Evolutionary conservation across 306 rosid genomes (phyloP), one percentile per base, ranked within the genome.

Genomic region (Cucumis hystrix): DNA sequence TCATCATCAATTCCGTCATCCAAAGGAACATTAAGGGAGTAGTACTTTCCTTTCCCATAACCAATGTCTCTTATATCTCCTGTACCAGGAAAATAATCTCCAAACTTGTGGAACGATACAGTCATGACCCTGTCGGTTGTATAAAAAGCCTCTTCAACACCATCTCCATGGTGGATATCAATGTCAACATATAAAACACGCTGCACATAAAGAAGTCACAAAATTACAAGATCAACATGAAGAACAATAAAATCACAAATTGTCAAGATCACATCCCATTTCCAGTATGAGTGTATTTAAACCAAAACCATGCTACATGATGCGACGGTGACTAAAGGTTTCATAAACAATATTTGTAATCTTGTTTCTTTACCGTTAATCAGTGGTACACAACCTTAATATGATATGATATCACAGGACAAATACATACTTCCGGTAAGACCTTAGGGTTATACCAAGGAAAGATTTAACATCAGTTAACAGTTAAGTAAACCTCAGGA

Each of bases 1-100:
- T 92, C 97, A 59, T 92, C 97, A 83, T 92, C 97, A 85, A 92
- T 92, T 49, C 97, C 97, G 45, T 92, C 97, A 71, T 92, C 97
- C 74, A 92, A 79, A 1, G 97, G 97, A 85, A 92, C 97, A 87
- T 92, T 92, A 51, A 92, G 97, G 67, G 96, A 88, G 86, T 92
- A 92, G 75, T 89, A 88, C 81, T 92, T 92, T 71, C 97, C 97
- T 77, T 92, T 92, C 54, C 84, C 90, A 79, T 88, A 84, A 71
- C 97, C 97, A 83, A 81, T 82, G 85, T 92, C 97, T 33, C 91
- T 91, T 80, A 92, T 67, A 33, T 92, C 96, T 72, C 97, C 97
- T 0, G 97, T 92, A 52, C 97, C 96, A 23, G 97, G 96, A 79
- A 92, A 92, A 80, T 92, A 92, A 60, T 92, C 97, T 78, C 97